Evolutionary conservation across 2,329 filamentous ascomycete species (phyloP).

Genomic region (Aspergillus texensis): DNA sequence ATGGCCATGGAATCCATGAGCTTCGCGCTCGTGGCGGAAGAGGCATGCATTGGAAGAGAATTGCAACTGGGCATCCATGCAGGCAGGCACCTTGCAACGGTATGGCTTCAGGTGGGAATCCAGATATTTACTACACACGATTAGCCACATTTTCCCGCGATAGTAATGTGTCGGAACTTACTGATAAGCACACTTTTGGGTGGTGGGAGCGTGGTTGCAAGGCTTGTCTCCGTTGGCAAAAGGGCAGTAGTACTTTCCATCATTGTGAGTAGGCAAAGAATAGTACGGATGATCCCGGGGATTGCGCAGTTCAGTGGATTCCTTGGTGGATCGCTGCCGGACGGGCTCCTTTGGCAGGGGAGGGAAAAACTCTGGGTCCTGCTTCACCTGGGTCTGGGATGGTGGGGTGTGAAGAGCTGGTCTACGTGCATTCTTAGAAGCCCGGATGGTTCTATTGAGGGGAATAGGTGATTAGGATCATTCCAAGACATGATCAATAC

Average conservation of each 20-base stretch:
- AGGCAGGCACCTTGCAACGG: slow-evolving; percentile 83
- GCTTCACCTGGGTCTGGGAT: slow-evolving; percentile 37
- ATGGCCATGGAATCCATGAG: slow-evolving; percentile 92
- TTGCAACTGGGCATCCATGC: slow-evolving; percentile 81
- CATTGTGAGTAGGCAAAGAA: slow-evolving; percentile 49
- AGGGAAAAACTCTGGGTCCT: slow-evolving; percentile 41
- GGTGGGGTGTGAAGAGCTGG: slow-evolving; percentile 36
- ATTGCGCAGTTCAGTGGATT: slow-evolving; percentile 40
- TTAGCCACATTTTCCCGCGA: slow-evolving; percentile 20
- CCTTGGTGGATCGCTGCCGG: slow-evolving; percentile 39
- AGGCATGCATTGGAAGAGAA: slow-evolving; percentile 96
- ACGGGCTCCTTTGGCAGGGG: slow-evolving; percentile 38
- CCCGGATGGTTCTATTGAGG: slow-evolving; percentile 41
- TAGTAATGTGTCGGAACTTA: slow-evolving; percentile 56
- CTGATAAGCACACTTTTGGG: slow-evolving; percentile 99
- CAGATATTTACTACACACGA: slow-evolving; percentile 77
- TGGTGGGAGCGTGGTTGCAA: slow-evolving; percentile 90
- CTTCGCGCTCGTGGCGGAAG: slow-evolving; percentile 91
- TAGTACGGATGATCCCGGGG: slow-evolving; percentile 48
- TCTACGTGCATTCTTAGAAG: slow-evolving; percentile 42
- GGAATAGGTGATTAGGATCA: slow-evolving; percentile 11
- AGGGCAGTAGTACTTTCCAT: slow-evolving; percentile 93
- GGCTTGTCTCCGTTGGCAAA: slow-evolving; percentile 68
- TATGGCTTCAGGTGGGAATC: slow-evolving; percentile 97
- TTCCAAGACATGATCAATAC: not conserved